These are phyloP conservation scores for Tetramitus jugosus DNA, from an alignment of 208 protist species.

Conservation along the genomic window DNA sequence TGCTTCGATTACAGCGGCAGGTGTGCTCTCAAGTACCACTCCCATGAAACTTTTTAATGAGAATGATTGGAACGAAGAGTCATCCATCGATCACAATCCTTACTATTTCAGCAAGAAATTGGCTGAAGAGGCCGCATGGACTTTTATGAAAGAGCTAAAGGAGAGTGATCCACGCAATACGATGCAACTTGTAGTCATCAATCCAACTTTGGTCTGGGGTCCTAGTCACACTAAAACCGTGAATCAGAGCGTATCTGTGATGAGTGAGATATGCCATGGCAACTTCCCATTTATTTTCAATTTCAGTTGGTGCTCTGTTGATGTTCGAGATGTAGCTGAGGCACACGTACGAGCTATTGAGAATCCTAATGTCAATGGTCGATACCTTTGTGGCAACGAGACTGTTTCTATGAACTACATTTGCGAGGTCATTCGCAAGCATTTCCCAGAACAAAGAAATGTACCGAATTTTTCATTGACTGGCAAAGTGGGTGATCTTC, in stretches of 20 bases:
- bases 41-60: not conserved
- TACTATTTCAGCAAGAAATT: not conserved
- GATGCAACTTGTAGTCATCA: not conserved
- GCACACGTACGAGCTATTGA: not conserved
- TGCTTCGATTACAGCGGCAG: not conserved
- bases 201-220: not conserved
- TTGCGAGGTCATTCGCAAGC: no score
- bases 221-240: not conserved
- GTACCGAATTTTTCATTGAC: no score
- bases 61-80: not conserved
- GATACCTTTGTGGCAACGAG: no score
- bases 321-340: not conserved
- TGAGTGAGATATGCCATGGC: not conserved
- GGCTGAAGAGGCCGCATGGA: slow-evolving; percentile 6
- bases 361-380: not conserved
- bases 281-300: not conserved
- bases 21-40: no score
- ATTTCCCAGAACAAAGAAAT: no score
- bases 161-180: not conserved
- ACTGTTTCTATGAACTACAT: no score
- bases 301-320: not conserved
- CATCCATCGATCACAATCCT: not conserved
- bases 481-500: no score
- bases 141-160: not conserved
- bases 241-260: not conserved